A percentile compares a stretch with the other conserved stretches of the same genome.
phyloP scores from a whole-genome alignment of 2,329 filamentous ascomycete species.

The Apiospora sp. region DNA sequence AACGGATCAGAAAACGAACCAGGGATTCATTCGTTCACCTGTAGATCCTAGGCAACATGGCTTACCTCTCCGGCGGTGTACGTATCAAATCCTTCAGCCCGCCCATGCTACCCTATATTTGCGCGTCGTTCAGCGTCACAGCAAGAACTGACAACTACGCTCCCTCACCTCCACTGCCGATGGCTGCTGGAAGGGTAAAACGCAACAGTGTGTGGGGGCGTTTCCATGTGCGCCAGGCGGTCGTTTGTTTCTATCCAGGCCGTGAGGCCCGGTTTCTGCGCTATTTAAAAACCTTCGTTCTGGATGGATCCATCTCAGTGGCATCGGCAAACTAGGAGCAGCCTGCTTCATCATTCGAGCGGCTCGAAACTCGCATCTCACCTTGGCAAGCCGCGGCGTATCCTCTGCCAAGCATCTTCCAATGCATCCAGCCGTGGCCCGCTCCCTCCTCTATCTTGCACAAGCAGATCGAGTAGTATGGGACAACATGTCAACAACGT shows the following conservation, averaged over 20 bases:
- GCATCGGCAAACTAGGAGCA: slow-evolving; percentile 14
- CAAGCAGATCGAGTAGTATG: neutral
- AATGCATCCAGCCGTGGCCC: slow-evolving; percentile 10
- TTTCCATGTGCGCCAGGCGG: neutral
- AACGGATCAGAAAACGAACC: neutral
- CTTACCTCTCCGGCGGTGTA: slow-evolving; percentile 14
- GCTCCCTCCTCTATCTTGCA: neutral
- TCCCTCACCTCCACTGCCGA: slow-evolving; percentile 5
- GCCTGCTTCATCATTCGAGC: slow-evolving; percentile 21
- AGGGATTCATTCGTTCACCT: slow-evolving; percentile 6
- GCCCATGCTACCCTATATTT: neutral
- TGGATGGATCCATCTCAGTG: slow-evolving; percentile 13
- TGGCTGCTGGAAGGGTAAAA: slow-evolving; percentile 14
- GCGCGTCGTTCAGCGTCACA: neutral
- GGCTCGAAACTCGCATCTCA: slow-evolving; percentile 16
- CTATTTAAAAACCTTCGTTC: slow-evolving; percentile 16
- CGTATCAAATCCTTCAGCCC: slow-evolving; percentile 6
- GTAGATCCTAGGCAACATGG: neutral
- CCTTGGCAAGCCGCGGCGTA: slow-evolving; percentile 20
- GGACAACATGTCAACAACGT: slow-evolving; percentile 17
- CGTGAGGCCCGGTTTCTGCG: neutral
- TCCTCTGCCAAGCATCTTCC: slow-evolving; percentile 11
- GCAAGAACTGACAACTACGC: neutral
- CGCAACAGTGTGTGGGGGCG: neutral
- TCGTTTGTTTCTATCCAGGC: slow-evolving; percentile 15